phyloP scores from a whole-genome alignment of 306 rosid species.

The Acmispon strigosus region DNA sequence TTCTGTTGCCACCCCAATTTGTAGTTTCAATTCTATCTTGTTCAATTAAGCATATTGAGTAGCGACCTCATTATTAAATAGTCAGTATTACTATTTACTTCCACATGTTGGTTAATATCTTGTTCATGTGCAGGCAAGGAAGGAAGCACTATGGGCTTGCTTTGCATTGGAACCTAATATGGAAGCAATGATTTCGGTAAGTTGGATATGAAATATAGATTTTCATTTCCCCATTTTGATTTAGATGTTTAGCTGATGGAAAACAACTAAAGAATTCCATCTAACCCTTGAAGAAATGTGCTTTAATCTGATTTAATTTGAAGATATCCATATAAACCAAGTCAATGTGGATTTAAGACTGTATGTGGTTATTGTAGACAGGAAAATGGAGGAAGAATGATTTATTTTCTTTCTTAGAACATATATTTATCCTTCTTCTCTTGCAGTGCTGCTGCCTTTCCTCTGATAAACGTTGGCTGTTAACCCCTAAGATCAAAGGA shows the following conservation, averaged over 20 bases:
- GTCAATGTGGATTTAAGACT: too few species aligned
- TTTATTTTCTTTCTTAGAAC: too few species aligned
- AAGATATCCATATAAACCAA: not conserved
- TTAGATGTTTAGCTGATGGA: not conserved
- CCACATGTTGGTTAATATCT: conserved; percentile 17
- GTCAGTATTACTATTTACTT: conserved; percentile 9
- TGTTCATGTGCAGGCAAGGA: conserved; percentile 58
- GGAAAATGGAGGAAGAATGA: too few species aligned
- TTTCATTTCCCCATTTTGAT: not conserved
- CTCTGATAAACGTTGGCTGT: too few species aligned
- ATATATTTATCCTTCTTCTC: too few species aligned
- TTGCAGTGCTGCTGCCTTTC: too few species aligned
- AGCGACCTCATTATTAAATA: conserved; percentile 9
- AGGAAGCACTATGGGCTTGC: conserved; percentile 97
- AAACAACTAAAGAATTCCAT: conserved; percentile 10
- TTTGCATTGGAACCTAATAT: conserved; percentile 72
- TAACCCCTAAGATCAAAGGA: too few species aligned
- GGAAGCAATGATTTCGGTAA: conserved; percentile 82
- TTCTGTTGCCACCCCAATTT: not conserved
- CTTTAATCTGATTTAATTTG: not conserved
- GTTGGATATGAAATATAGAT: conserved; percentile 26
- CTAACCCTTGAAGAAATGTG: not conserved
- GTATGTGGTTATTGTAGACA: too few species aligned
- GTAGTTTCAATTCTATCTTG: not conserved
- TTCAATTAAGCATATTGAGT: not conserved